Conservation (phyloP, 352 stramenopile species). For the Globisporangium irregulare region DNA sequence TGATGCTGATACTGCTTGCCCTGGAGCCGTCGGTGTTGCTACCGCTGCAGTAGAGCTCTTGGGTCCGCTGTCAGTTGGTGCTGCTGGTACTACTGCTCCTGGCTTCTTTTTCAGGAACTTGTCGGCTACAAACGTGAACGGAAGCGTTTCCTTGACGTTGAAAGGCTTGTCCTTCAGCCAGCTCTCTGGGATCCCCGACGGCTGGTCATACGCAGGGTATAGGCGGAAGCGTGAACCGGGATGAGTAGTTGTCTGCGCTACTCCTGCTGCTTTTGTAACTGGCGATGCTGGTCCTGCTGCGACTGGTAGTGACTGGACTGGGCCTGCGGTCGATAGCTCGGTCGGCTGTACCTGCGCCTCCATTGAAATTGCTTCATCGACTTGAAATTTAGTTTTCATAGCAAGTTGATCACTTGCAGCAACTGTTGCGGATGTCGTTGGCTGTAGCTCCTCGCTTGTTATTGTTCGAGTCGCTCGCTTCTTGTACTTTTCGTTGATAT, state of each 20-base stretch:
- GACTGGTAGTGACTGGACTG: background rate
- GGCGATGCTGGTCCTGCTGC: background rate
- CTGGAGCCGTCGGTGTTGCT: background rate
- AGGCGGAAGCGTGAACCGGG: slow-evolving; percentile 17
- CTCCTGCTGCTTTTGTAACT: slow-evolving; percentile 1
- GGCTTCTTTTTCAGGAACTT: slow-evolving; percentile 53
- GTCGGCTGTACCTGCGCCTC: background rate
- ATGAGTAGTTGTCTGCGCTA: background rate
- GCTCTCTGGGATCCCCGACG: slow-evolving; percentile 27
- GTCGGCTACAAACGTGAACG: slow-evolving; percentile 53
- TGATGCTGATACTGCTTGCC: background rate
- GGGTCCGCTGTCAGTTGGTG: background rate
- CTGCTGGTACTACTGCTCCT: background rate
- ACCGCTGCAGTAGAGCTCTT: background rate
- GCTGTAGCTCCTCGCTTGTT: slow-evolving; percentile 11
- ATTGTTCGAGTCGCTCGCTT: background rate
- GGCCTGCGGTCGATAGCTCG: slow-evolving; percentile 1
- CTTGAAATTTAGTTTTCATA: background rate
- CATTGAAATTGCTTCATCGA: background rate
- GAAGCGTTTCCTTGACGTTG: slow-evolving; percentile 34
- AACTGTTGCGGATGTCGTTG: background rate
- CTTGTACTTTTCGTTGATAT: slow-evolving; percentile 25
- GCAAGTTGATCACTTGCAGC: no score
- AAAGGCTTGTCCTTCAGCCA: slow-evolving; percentile 43
- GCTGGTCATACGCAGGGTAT: slow-evolving; percentile 48